A percentile compares a stretch with the other conserved stretches of the same genome.
phyloP scores from a whole-genome alignment of 179 eudicot genomes.

The Nepenthes alata region DNA sequence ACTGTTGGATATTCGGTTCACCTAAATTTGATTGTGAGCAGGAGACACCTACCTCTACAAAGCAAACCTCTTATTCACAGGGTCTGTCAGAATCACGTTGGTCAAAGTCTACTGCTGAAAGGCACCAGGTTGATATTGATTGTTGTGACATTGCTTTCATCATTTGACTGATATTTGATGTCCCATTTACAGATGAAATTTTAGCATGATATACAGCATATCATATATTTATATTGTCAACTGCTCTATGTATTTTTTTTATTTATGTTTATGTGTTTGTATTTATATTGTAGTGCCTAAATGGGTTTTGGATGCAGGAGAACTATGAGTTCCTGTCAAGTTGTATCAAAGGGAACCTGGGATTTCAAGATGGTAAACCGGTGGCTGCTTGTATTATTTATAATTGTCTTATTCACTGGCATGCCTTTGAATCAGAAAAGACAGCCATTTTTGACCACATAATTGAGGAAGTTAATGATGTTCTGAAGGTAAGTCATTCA shows the following conservation, averaged over 20 bases:
- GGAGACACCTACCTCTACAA: constrained; percentile 91
- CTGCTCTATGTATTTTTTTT: too few species aligned
- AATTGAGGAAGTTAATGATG: constrained; percentile 70
- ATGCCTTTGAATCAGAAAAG: constrained; percentile 91
- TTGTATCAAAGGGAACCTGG: constrained; percentile 86
- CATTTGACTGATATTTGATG: not conserved
- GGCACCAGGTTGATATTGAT: constrained; percentile 47
- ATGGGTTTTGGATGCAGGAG: constrained; percentile 33
- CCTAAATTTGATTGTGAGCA: constrained; percentile 18
- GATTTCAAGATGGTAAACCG: constrained; percentile 88
- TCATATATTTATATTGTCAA: too few species aligned
- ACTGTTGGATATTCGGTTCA: not conserved
- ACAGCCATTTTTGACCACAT: constrained; percentile 84
- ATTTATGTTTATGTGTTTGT: not conserved
- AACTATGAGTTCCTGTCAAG: constrained; percentile 68
- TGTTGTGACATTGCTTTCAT: not conserved
- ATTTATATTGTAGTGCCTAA: not conserved
- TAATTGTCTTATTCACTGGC: constrained; percentile 93
- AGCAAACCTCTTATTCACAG: constrained; percentile 42
- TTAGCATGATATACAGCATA: too few species aligned
- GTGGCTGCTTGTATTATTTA: constrained; percentile 88
- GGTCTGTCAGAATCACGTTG: constrained; percentile 68
- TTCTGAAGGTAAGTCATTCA: constrained; percentile 46
- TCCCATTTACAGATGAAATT: too few species aligned
- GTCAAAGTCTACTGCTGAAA: constrained; percentile 64